Evolutionary conservation across 2,329 filamentous ascomycete genomes (phyloP).

Genomic region (Penicillium fuscoglaucum): DNA sequence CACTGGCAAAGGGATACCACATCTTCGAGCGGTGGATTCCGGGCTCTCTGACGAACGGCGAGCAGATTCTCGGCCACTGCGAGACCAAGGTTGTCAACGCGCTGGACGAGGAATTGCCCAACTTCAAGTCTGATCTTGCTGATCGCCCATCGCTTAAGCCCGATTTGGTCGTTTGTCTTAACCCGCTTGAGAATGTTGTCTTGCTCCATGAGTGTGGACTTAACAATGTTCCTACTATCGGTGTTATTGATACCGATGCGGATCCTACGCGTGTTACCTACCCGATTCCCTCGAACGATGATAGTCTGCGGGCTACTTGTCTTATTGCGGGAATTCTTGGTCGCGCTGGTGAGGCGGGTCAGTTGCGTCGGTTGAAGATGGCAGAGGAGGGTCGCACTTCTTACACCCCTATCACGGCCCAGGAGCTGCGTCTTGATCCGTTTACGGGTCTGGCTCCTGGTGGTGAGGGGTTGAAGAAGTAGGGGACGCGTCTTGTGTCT

Average conservation of each 20-base stretch:
- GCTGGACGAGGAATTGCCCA: constrained; percentile 62
- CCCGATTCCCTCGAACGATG: constrained; percentile 93
- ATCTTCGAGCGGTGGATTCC: constrained; percentile 92
- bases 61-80: constrained; percentile 76
- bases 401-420: constrained; percentile 45
- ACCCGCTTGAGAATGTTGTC: constrained; percentile 88
- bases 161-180: constrained; percentile 88
- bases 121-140: constrained; percentile 66
- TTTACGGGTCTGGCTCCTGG: constrained; percentile 22
- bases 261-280: constrained; percentile 95
- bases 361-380: constrained; percentile 63
- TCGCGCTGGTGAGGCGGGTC: constrained; percentile 76
- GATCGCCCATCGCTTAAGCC: constrained; percentile 71
- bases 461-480: constrained; percentile 14
- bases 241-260: constrained; percentile 88
- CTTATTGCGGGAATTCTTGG: constrained; percentile 85
- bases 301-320: constrained; percentile 80
- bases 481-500: not conserved
- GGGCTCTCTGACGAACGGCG: constrained; percentile 86
- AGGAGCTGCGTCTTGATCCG: constrained; percentile 28
- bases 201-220: constrained; percentile 87
- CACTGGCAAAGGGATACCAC: constrained; percentile 76
- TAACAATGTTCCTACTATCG: constrained; percentile 88
- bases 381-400: constrained; percentile 64
- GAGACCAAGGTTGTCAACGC: constrained; percentile 74